These are phyloP conservation scores for Sphaerulina vaccinii DNA, from an alignment of 2,329 filamentous ascomycete species.

Conservation along the genomic window DNA sequence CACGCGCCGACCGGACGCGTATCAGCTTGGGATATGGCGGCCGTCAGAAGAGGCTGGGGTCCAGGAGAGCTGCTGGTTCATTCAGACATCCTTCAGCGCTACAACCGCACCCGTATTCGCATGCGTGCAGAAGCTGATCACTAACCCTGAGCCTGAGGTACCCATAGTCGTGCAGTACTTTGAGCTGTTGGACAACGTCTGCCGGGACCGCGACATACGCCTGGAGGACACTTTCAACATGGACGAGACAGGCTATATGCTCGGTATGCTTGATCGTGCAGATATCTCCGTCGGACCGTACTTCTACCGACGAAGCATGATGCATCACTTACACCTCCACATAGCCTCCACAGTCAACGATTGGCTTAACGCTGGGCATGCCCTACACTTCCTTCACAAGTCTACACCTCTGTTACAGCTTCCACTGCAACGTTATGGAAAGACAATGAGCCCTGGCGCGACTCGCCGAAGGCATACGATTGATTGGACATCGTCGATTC, in stretches of 20 bases:
- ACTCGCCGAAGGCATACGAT: conserved; percentile 1
- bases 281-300: not conserved
- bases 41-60: too few species aligned
- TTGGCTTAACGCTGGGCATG: not conserved
- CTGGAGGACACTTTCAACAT: conserved; percentile 1
- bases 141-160: not conserved
- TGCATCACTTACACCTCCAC: conserved; percentile 2
- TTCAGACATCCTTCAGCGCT: too few species aligned
- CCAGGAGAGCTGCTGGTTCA: too few species aligned
- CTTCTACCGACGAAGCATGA: not conserved
- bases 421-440: not conserved
- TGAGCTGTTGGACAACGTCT: not conserved
- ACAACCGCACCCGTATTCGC: not conserved
- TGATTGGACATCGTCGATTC: not conserved
- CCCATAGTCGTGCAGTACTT: not conserved
- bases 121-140: not conserved
- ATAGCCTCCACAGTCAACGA: not conserved
- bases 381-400: conserved; percentile 1
- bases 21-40: too few species aligned
- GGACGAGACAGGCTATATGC: conserved; percentile 1
- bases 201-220: not conserved
- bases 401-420: not conserved
- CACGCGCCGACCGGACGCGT: too few species aligned
- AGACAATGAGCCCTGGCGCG: not conserved
- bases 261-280: conserved; percentile 2